Base-by-base conservation (phyloP, 1,284 basidiomycete species). In the Paramarasmius palmivorus region DNA sequence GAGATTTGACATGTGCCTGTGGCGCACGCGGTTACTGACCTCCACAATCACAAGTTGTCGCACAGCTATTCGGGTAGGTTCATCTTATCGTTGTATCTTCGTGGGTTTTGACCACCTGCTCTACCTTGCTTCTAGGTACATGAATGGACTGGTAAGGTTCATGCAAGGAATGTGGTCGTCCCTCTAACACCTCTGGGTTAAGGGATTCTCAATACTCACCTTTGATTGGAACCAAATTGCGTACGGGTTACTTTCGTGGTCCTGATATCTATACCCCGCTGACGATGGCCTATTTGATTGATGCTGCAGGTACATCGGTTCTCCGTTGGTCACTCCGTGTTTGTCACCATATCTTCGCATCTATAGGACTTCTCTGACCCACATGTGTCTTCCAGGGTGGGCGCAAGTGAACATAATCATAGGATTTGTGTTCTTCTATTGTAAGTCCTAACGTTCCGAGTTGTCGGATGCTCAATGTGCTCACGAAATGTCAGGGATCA, bases 391-490 rank as follows among this genome's bases (percentile, higher is more conserved):
- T 48, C 1, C 49, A 71, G 68, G 71, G 84, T 86, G 84, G 84
- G 81, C 84, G 2, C 81, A 84, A 61, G 88, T 85, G 39, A 95
- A 96, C 69, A 77, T 93, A 42, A 82, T 86, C 35, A 73, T 73
- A 12, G 92, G 90, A 1, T 95, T 94, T 65, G 63, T 92, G 12
- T 63, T 90, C 52, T 85, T 86, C 68, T 84, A 79, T 69, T 87
- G 85, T 75, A 44, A 53, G 72, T 64, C 20, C 14, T 38, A 22
- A 23, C 1, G 40, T 45, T n/a, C 29, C 34, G 20, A 19, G 22
- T 20, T 34, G 14, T n/a, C 38, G 12, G 47, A 25, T 23, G 39
- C 53, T 42, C 45, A n/a, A 44, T 46, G 35, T 23, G 12, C 37
- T 19, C 17, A 25, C 25, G 17, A 17, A 19, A 40, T 40, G 7